Conservation (phyloP, 805 yeast species). For the Starmerella sp. region DNA sequence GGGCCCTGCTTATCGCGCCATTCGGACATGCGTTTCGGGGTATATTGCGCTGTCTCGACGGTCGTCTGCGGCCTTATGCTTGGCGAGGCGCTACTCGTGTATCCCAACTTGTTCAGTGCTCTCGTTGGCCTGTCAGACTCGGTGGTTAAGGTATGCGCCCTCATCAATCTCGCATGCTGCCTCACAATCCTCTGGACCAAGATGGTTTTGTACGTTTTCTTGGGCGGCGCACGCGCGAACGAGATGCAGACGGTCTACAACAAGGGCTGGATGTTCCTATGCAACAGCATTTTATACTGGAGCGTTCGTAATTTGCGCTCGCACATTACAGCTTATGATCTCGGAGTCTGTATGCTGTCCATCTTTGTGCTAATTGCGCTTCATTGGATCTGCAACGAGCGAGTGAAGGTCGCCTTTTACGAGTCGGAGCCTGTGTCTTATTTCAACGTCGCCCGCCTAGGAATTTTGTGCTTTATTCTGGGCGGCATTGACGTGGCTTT, state of each 20-base stretch:
- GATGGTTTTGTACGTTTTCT: constrained; percentile 41
- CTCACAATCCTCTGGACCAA: constrained; percentile 34
- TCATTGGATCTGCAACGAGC: constrained; percentile 52
- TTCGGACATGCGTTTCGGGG: constrained; percentile 1
- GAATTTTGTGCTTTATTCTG: constrained; percentile 32
- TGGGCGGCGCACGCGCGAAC: constrained; percentile 63
- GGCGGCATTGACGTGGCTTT: constrained; percentile 38
- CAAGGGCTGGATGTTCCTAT: constrained; percentile 51
- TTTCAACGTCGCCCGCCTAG: constrained; percentile 9
- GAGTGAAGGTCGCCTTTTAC: constrained; percentile 34
- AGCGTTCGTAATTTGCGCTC: constrained; percentile 3
- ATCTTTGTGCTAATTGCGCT: constrained; percentile 42
- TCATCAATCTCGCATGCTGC: constrained; percentile 24
- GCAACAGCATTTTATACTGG: constrained; percentile 37
- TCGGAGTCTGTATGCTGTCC: constrained; percentile 27
- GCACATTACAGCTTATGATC: constrained; percentile 23
- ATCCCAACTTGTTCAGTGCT: constrained; percentile 42
- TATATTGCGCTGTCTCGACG: constrained; percentile 6
- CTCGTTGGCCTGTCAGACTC: constrained; percentile 44
- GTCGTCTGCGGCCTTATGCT: constrained; percentile 24
- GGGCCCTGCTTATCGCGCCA: neutral
- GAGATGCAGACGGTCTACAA: constrained; percentile 51
- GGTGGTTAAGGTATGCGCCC: constrained; percentile 36
- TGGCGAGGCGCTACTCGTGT: constrained; percentile 34
- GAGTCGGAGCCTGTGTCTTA: constrained; percentile 25